Base-by-base conservation (phyloP, 2,329 filamentous ascomycete species). In the Diaporthe sp. region DNA sequence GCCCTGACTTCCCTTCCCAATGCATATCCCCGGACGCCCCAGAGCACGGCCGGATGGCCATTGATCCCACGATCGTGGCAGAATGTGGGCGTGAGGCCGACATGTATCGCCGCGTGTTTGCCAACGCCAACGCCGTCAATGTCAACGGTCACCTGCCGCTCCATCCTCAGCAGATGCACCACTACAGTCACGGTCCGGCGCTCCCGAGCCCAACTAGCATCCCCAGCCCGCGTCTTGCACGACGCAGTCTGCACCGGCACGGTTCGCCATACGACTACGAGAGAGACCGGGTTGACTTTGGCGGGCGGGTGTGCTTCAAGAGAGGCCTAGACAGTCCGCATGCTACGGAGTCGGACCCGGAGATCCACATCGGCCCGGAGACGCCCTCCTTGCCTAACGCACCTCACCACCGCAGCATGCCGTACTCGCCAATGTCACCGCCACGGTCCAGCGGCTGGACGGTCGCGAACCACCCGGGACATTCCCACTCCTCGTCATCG, bases 1-100 rank as follows among this genome's bases (percentile, higher is more conserved):
- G 97, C 0, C 90, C 92, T 17, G 89, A 92, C 55, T 99, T 99
- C 82, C 92, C 95, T 3, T 87, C 88, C 4, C 85, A 91, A 61
- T 99, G 97, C 82, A 85, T 93, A 19, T 88, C 85, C 1, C 91
- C 92, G 1, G 87, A 90, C n/a, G 87, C 92, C 49, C 85, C 90
- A n/a, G 88, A 89, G 19, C 95, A 92, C 82, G 90, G 88, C 15
- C 88, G 88, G 62, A 94, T 95, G 92, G 84, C 89, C 31, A 95
- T 96, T 79, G 88, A 90, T 73, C 86, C 86, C 3, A 81, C 84
- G 0, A 88, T 93, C 58, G 87, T 94, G 25, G 80, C 82, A 31
- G 83, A 86, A 19, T 90, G 92, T 4, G 88, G 88, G 0, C 80
- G 81, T 3, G 88, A 92, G 76, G 88, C 90, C 34, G 83, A 86